A percentile compares a stretch with the other conserved stretches of the same genome.
Conservation (phyloP, 495 filamentous ascomycete species). For the Aspergillus egyptiacus region DNA sequence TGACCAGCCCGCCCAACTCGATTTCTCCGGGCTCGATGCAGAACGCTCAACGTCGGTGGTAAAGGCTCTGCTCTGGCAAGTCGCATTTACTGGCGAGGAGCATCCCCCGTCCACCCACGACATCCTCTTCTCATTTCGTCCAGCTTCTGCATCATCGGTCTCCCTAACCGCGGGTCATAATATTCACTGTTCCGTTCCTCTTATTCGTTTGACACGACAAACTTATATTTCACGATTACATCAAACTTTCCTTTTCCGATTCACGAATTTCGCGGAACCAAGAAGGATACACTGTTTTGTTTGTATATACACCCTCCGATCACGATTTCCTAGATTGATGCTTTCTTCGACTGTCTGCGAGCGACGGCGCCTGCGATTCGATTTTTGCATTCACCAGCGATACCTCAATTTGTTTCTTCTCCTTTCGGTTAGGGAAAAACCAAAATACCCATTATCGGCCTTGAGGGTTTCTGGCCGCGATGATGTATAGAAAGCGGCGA, state of each 20-base stretch:
- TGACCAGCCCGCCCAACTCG: constrained; percentile 86
- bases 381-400: constrained; percentile 38
- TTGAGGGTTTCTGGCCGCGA: constrained; percentile 29
- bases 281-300: constrained; percentile 29
- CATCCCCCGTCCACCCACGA: constrained; percentile 27
- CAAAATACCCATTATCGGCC: constrained; percentile 23
- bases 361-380: constrained; percentile 45
- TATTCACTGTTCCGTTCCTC: constrained; percentile 30
- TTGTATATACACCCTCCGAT: constrained; percentile 42
- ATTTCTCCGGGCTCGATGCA: constrained; percentile 85
- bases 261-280: constrained; percentile 30
- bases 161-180: constrained; percentile 40
- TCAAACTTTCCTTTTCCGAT: constrained; percentile 22
- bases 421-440: constrained; percentile 39
- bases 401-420: constrained; percentile 37
- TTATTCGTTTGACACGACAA: constrained; percentile 32
- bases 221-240: constrained; percentile 25
- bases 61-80: constrained; percentile 24
- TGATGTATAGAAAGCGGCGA: constrained; percentile 46
- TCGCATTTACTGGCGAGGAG: constrained; percentile 26
- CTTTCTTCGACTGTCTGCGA: constrained; percentile 40
- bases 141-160: constrained; percentile 42
- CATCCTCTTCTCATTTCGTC: constrained; percentile 31
- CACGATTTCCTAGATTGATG: constrained; percentile 41
- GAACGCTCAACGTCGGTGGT: constrained; percentile 62